Base-by-base conservation (phyloP, 2,329 filamentous ascomycete genomes). In the Cladosporium oxysporum region DNA sequence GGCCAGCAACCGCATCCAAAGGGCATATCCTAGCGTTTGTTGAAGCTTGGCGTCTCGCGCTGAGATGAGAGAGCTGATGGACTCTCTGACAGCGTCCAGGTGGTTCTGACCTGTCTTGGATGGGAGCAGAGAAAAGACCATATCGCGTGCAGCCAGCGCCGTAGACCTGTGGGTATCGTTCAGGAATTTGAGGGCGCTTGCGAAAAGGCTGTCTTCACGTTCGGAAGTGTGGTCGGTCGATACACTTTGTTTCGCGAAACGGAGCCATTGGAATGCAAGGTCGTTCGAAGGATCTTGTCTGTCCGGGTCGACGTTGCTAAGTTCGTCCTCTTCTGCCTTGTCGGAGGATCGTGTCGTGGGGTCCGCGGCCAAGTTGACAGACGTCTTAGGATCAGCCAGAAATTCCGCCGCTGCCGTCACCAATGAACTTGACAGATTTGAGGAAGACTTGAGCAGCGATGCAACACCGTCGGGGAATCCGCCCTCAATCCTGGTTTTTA, bases 1-100 rank as follows among this genome's bases (percentile, higher is more conserved):
- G 5, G 66, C 62, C 18, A 69, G 57, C 68, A 68, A 70, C 8
- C 71, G 69, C 23, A 75, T 71, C 74, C 74, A 75, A 2, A 76
- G 60, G 4, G 68, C 70, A 35, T 69, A 74, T 8, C 71, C 71
- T 6, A 70, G 23, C 2, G 70, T 69, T 49, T 69, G 64, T 14
- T 66, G 59, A 5, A 66, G 44, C 28, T 60, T 65, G 14, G 57
- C 23, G 33, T 65, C 63, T 31, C 26, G 23, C 6, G 63, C 31
- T n/a, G 47, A 41, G 55, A 59, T 60, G 4, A 65, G 47, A 10
- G 44, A 59, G 31, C 31, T 33, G 16, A 65, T 53, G 10, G 44
- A 60, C 7, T 16, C 28, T 47, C 50, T 37, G 10, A 63, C 50
- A 4, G 26, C 35, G 14, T 31, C n/a, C 2, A 63, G 16, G 23